A percentile compares a stretch with the other conserved stretches of the same genome.
phyloP scores from a whole-genome alignment of 805 yeast species.

The Monosporozyma servazzii region DNA sequence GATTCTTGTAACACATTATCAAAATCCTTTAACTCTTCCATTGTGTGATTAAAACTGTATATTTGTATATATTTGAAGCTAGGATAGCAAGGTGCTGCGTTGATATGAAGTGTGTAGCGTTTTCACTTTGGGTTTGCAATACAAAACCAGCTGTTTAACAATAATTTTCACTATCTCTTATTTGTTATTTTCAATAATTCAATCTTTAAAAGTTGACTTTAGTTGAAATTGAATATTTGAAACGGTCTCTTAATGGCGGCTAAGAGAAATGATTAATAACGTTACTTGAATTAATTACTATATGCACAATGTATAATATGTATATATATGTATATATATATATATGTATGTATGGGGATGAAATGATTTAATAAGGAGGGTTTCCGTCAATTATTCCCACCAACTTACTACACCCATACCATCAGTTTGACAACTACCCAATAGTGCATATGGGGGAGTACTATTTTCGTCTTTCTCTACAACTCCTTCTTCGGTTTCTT shows the following conservation, averaged over 20 bases:
- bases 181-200: neutral
- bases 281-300: neutral
- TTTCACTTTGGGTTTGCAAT: no score
- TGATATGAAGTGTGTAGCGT: no score
- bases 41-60: no score
- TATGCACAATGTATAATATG: neutral
- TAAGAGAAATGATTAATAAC: neutral
- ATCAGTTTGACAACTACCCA: slow-evolving; percentile 88
- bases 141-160: neutral
- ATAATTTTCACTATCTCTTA: slow-evolving; percentile 19
- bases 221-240: neutral
- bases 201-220: neutral
- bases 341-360: no score
- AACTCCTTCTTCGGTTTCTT: slow-evolving; percentile 2
- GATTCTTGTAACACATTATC: slow-evolving; percentile 16
- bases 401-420: slow-evolving; percentile 95
- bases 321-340: neutral
- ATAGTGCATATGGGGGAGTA: slow-evolving; percentile 72
- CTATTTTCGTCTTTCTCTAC: slow-evolving; percentile 27
- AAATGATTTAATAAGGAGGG: no score
- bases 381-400: slow-evolving; percentile 62
- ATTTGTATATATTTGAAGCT: no score
- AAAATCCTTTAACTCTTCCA: slow-evolving; percentile 17
- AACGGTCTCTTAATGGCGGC: neutral
- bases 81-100: no score